These are phyloP conservation scores for Aspergillus panamensis DNA, from an alignment of 495 filamentous ascomycete species.

Conservation along the genomic window DNA sequence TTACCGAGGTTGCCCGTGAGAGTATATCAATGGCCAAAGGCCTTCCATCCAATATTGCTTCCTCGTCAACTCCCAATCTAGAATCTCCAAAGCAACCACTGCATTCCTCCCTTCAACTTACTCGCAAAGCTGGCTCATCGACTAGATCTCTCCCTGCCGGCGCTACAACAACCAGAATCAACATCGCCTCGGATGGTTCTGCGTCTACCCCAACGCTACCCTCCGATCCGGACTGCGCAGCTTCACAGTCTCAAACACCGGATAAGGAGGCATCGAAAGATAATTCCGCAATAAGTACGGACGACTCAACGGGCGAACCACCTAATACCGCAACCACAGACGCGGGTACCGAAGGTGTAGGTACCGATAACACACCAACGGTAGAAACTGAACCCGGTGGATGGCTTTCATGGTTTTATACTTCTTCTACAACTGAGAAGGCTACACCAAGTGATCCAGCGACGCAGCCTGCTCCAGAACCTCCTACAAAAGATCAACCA, in stretches of 20 bases:
- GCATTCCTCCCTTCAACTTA: slow-evolving; percentile 42
- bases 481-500: slow-evolving; percentile 20
- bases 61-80: slow-evolving; percentile 32
- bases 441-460: slow-evolving; percentile 9
- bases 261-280: slow-evolving; percentile 26
- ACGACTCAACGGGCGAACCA: slow-evolving; percentile 23
- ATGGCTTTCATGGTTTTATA: slow-evolving; percentile 60
- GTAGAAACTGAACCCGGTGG: slow-evolving; percentile 39
- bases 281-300: slow-evolving; percentile 14
- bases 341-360: slow-evolving; percentile 10
- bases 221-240: slow-evolving; percentile 22
- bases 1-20: slow-evolving; percentile 73
- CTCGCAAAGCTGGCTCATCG: slow-evolving; percentile 37
- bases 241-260: slow-evolving; percentile 18
- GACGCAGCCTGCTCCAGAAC: slow-evolving; percentile 21
- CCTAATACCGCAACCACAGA: slow-evolving; percentile 1
- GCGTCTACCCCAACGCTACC: slow-evolving; percentile 33
- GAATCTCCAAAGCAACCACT: slow-evolving; percentile 27
- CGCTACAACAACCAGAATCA: slow-evolving; percentile 47
- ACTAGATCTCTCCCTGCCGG: slow-evolving; percentile 47
- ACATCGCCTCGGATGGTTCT: slow-evolving; percentile 48
- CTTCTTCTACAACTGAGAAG: slow-evolving; percentile 18
- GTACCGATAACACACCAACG: slow-evolving; percentile 15
- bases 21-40: slow-evolving; percentile 61
- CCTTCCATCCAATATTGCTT: slow-evolving; percentile 40